Evolutionary conservation across 176 grass and related monocot genomes (phyloP).

Genomic region (Carex cristatella): DNA sequence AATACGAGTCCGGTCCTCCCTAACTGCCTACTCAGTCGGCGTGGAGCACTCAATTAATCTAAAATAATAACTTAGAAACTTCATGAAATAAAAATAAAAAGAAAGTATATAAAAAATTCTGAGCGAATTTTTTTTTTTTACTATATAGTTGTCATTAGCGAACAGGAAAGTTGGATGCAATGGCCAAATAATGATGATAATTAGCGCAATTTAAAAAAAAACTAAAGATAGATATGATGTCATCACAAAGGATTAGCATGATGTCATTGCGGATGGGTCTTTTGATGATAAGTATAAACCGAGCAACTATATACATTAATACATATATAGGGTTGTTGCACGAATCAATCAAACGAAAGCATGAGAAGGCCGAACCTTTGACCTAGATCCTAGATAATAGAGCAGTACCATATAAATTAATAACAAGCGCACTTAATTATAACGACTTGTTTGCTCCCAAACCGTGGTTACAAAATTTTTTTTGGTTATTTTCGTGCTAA

Average conservation of each 20-base stretch:
- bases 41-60: too few relatives aligned
- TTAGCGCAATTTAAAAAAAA: too few relatives aligned
- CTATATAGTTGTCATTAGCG: too few relatives aligned
- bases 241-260: neutral
- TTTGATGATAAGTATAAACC: neutral
- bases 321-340: neutral
- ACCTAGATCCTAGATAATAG: conserved; percentile 1
- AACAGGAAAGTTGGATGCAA: neutral
- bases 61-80: too few relatives aligned
- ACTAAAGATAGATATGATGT: neutral
- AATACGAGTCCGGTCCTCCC: too few relatives aligned
- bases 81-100: too few relatives aligned
- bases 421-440: neutral
- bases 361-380: neutral
- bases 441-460: neutral
- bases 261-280: neutral
- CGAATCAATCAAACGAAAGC: neutral
- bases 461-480: neutral
- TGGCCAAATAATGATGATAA: neutral
- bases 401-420: neutral
- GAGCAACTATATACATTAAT: neutral
- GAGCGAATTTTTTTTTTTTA: too few relatives aligned
- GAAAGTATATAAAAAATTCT: too few relatives aligned
- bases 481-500: neutral
- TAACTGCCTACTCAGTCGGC: too few relatives aligned